These are phyloP conservation scores for Actinomucor elegans DNA, from an alignment of 371 early-diverging fungal species.

Conservation along the genomic window DNA sequence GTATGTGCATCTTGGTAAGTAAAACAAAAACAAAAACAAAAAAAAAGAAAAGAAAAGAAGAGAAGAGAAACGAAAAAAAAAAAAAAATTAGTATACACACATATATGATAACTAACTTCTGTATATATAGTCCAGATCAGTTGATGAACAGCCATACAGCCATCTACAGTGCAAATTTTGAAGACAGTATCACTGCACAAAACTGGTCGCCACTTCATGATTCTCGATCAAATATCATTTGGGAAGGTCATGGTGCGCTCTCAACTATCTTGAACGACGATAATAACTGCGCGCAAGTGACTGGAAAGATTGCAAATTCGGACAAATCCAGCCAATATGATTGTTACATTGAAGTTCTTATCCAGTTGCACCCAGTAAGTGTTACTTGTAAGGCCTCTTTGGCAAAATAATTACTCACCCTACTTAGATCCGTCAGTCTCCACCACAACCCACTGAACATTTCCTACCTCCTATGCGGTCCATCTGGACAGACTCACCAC, in stretches of 20 bases:
- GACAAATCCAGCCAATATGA: constrained; percentile 6
- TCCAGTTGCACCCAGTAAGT: constrained; percentile 35
- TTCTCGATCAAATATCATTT: constrained; percentile 26
- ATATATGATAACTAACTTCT: not conserved
- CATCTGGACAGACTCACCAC: constrained; percentile 9
- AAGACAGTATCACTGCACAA: constrained; percentile 29
- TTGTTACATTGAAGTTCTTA: constrained; percentile 29
- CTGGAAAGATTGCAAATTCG: constrained; percentile 17
- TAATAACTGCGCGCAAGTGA: constrained; percentile 14
- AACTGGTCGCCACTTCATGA: constrained; percentile 28
- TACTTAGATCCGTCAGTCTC: constrained; percentile 17
- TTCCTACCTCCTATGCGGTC: constrained; percentile 23
- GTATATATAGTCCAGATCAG: constrained; percentile 32
- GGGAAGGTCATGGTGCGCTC: constrained; percentile 38
- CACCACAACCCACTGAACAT: not conserved
- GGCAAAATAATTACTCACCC: too few relatives aligned
- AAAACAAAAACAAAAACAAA: not conserved
- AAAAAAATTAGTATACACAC: not conserved
- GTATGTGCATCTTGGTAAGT: constrained; percentile 41
- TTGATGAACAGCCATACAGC: constrained; percentile 32
- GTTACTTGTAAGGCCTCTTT: not conserved
- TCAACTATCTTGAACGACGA: constrained; percentile 24
- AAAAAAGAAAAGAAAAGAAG: not conserved
- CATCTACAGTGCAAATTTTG: constrained; percentile 40
- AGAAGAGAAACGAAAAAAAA: not conserved